These are phyloP conservation scores for Dictyostelium capitatum DNA, from an alignment of 78 protist genomes.

Conservation along the genomic window DNA sequence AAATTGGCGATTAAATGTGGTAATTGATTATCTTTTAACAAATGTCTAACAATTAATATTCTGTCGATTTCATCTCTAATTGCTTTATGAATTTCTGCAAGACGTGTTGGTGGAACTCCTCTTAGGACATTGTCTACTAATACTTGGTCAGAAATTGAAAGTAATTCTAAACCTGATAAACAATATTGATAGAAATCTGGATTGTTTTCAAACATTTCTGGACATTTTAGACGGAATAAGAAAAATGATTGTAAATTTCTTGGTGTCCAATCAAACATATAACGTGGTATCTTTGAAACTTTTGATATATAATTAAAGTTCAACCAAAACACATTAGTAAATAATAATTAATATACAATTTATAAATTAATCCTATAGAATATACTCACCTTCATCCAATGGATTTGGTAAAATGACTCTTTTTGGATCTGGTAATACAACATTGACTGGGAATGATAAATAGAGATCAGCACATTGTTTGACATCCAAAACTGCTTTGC, in stretches of 20 bases:
- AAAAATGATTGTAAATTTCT: constrained; percentile 21
- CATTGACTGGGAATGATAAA: constrained; percentile 1
- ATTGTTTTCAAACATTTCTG: neutral
- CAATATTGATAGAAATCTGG: constrained; percentile 31
- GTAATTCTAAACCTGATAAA: constrained; percentile 17
- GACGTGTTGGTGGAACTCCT: constrained; percentile 25
- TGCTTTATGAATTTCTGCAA: neutral
- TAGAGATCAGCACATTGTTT: neutral
- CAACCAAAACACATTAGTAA: too few species aligned
- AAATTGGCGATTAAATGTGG: neutral
- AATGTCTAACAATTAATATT: neutral
- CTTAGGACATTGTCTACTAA: neutral
- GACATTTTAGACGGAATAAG: constrained; percentile 9
- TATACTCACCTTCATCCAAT: too few species aligned
- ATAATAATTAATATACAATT: too few species aligned
- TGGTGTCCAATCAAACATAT: constrained; percentile 10
- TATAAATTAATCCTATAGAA: too few species aligned
- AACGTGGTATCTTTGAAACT: constrained; percentile 46
- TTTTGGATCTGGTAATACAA: constrained; percentile 32
- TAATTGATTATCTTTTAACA: constrained; percentile 48
- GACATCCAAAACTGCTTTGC: neutral
- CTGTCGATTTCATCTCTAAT: constrained; percentile 16
- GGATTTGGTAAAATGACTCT: constrained; percentile 1
- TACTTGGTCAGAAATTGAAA: neutral
- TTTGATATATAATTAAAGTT: too few species aligned